Base-by-base conservation (phyloP, 192 early-diverging fungal genomes). In the Backusella psychrophila region DNA sequence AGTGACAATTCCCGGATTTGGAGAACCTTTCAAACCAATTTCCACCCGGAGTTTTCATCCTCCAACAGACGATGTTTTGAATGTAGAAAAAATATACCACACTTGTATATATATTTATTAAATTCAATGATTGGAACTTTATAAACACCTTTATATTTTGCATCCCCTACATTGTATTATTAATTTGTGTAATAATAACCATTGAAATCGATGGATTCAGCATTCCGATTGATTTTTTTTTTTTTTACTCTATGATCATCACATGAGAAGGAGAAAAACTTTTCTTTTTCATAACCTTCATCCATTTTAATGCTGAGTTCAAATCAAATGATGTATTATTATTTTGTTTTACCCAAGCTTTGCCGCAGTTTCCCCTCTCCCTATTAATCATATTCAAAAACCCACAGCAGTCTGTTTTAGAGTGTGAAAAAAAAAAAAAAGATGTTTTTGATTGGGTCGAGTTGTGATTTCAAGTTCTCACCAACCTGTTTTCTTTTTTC, bases 281-380 rank as follows among this genome's bases (percentile, higher is more conserved):
- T 68, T 35, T 38, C 11, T 3, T 23, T 2, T 69, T 69, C 35
- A 35, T 35, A n/a, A 35, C 21, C 35, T 39, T 39, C 12, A 42
- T 23, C 26, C 69, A 23, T 12, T 42, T 21, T 70, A 14, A 23
- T 42, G 21, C 35, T 70, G 39, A 23, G 23, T 26, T 70, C 36
- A 39, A 39, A 42, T 15, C 9, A 39, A 26, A 39, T 15, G 6
- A 5, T 49, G 6, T n/a, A 69, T 39, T 39, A 39, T 39, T 5
- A 17, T 44, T 5, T 17, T 15, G 44, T 42, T 70, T 70, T 70
- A 70, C 69, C 69, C 69, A 70, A 36, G 7, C 21, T 70, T 42
- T 70, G 69, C 69, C 69, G 69, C 41, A 38, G n/a, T 70, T 70
- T 70, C 35, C 69, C 69, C 34, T 6, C 23, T 15, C 39, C 19